Conservation (phyloP, 352 stramenopile genomes). For the Phytophthora cryptogea region DNA sequence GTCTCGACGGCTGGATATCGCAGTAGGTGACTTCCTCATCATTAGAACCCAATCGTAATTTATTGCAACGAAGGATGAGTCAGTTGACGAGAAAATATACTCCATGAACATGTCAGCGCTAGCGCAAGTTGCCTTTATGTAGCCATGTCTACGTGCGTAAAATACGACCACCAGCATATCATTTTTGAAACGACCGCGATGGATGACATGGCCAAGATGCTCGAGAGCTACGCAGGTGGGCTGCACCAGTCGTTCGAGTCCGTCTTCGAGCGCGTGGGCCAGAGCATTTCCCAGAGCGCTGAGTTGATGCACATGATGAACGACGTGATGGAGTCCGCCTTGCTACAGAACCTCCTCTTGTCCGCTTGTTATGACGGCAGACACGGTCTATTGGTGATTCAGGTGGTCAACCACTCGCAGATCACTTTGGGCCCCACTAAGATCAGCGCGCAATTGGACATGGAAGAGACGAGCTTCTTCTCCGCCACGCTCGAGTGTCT, state of each 20-base stretch:
- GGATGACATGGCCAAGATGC: constrained; percentile 73
- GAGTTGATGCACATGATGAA: constrained; percentile 88
- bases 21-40: constrained; percentile 39
- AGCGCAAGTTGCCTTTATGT: constrained; percentile 1
- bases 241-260: constrained; percentile 76
- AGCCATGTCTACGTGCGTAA: constrained; percentile 13
- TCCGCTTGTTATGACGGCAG: constrained; percentile 28
- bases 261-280: constrained; percentile 68
- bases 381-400: constrained; percentile 32
- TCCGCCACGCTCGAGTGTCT: constrained; percentile 33
- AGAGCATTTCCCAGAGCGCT: constrained; percentile 69
- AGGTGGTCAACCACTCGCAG: constrained; percentile 59
- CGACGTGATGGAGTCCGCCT: constrained; percentile 74
- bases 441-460: constrained; percentile 25
- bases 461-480: constrained; percentile 16
- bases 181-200: constrained; percentile 34
- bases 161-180: background rate
- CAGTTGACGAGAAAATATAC: constrained; percentile 30
- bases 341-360: constrained; percentile 68
- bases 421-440: constrained; percentile 48
- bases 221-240: constrained; percentile 58
- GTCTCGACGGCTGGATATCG: constrained; percentile 14
- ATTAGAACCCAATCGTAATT: constrained; percentile 47
- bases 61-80: constrained; percentile 50
- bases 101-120: background rate